Conservation (phyloP, 1,284 basidiomycete genomes). For the Lignosus rhinocerotis region DNA sequence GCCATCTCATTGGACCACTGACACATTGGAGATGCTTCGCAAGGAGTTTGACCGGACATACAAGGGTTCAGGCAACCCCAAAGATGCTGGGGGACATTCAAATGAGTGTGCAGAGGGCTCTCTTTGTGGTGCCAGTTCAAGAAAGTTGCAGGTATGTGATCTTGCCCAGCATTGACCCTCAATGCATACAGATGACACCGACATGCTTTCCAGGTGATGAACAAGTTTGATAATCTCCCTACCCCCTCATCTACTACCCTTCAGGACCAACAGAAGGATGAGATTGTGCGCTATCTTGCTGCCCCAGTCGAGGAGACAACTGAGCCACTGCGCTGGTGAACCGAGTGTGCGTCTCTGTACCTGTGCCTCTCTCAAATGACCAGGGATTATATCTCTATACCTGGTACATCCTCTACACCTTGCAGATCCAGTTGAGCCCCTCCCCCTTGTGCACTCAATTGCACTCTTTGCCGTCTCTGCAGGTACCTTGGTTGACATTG, state of each 20-base stretch:
- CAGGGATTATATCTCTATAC: slow-evolving; percentile 29
- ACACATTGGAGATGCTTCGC: background rate
- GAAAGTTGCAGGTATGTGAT: too few species aligned
- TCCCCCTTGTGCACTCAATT: background rate
- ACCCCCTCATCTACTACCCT: background rate
- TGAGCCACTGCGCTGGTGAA: slow-evolving; percentile 29
- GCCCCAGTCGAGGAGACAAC: slow-evolving; percentile 13
- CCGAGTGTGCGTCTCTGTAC: slow-evolving; percentile 15
- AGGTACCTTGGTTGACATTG: background rate
- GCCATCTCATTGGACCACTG: background rate
- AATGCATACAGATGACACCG: too few species aligned
- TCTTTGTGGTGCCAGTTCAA: too few species aligned
- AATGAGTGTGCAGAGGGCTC: too few species aligned
- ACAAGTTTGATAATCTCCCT: slow-evolving; percentile 18
- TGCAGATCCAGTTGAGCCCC: too few species aligned
- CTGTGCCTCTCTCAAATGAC: slow-evolving; percentile 30
- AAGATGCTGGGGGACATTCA: background rate
- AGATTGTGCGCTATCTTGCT: slow-evolving; percentile 13
- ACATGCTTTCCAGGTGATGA: background rate
- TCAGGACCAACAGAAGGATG: background rate
- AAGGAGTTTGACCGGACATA: background rate
- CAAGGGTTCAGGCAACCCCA: background rate
- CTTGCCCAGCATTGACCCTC: too few species aligned
- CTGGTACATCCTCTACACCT: background rate
- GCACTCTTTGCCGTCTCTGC: background rate